Evolutionary conservation across 495 filamentous ascomycete genomes (phyloP), one percentile per base, ranked within the genome.

Genomic region (Oleoguttula mirabilis): DNA sequence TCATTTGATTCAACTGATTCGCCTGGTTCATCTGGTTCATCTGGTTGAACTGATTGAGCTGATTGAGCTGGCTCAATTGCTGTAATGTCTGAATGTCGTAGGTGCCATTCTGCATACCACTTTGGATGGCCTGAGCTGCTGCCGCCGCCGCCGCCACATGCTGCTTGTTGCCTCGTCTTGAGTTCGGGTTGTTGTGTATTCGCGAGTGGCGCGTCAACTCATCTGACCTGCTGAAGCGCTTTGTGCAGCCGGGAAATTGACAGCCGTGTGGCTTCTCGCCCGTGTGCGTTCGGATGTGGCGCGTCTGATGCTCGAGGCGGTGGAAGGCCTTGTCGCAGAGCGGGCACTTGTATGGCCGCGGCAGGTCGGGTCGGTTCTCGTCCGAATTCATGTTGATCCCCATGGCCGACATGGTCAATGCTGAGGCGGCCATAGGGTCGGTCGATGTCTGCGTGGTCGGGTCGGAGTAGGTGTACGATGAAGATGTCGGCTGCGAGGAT

Each of bases 161-260:
- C 27, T 82, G 75, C 68, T 93, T 94, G 70, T 94, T 93, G 36
- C 84, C 88, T 55, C 90, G 70, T 60, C 90, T 73, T 47, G 86
- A 93, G 70, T 96, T 96, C 34, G 92, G 90, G 66, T 98, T 98
- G 71, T 79, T 94, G 74, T 98, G 90, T 69, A 98, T 98, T 59
- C 90, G 74, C 60, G 90, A 95, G 66, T 98, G 90, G 34, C 90
- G 76, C 31, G 90, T 98, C 42, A 98, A 71, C 65, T 98, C 90
- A 55, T 98, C 90, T 15, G 92, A 96, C 19, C 90, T 77, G 53
- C 84, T 92, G 73, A 98, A 98, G 44, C 87, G 82, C 66, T 98
- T 98, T 37, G 84, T 90, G 75, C 90, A 98, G 39, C 87, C 88
- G 3, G 84, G 84, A 55, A 84, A 94, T 54, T 81, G 76, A 73